phyloP scores from a whole-genome alignment of 2,329 filamentous ascomycete species.

The Nothophoma quercina region DNA sequence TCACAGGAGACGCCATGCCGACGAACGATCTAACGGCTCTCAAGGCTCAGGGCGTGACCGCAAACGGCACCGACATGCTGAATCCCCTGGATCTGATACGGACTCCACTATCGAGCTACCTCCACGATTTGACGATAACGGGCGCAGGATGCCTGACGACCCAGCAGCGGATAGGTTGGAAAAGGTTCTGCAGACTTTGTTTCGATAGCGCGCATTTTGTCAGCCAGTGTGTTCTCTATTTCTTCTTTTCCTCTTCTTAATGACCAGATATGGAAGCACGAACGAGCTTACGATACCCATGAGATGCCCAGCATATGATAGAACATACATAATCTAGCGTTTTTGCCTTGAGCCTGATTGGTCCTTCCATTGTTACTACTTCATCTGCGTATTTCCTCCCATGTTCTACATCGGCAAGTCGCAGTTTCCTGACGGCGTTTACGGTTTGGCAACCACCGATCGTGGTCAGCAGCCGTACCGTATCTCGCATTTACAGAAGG shows the following conservation, averaged over 20 bases:
- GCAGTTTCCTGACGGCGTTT: neutral
- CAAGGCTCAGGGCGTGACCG: conserved; percentile 26
- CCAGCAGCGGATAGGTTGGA: conserved; percentile 46
- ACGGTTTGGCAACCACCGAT: neutral
- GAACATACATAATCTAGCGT: conserved; percentile 6
- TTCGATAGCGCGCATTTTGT: conserved; percentile 25
- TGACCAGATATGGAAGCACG: conserved; percentile 3
- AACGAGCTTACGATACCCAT: conserved; percentile 15
- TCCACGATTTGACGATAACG: conserved; percentile 46
- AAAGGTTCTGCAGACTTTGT: conserved; percentile 41
- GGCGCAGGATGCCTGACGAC: conserved; percentile 40
- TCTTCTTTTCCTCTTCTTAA: neutral
- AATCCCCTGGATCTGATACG: conserved; percentile 36
- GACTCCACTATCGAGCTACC: conserved; percentile 48
- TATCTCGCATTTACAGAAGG: neutral
- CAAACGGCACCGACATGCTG: conserved; percentile 31
- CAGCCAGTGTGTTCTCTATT: neutral
- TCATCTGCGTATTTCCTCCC: neutral
- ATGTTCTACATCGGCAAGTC: neutral
- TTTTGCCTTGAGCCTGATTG: neutral
- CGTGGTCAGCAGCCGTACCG: neutral
- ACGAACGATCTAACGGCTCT: conserved; percentile 25
- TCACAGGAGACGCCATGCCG: conserved; percentile 5
- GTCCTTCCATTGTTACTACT: neutral
- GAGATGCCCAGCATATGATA: conserved; percentile 8